phyloP scores from a whole-genome alignment of 805 yeast species.

The Hanseniaspora nectarophila region DNA sequence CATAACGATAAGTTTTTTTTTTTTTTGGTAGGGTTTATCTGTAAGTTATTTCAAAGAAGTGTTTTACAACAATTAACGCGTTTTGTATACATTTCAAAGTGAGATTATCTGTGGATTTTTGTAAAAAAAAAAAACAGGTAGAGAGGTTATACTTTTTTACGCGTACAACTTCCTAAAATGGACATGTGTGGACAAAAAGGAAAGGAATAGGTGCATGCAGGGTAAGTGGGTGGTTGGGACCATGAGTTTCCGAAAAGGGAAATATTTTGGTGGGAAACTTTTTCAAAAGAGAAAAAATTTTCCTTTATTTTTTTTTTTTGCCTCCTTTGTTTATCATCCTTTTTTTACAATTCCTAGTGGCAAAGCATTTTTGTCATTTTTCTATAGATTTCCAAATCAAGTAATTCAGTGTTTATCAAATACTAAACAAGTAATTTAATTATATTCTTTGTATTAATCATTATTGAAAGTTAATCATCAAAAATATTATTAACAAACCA shows the following conservation, averaged over 20 bases:
- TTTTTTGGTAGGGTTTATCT: no score
- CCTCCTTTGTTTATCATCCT: not conserved
- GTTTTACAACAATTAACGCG: no score
- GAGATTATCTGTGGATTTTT: no score
- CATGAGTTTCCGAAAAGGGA: conserved; percentile 1
- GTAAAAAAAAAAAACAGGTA: no score
- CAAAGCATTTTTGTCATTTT: no score
- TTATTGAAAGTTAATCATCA: not conserved
- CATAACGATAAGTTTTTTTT: no score
- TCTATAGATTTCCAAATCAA: not conserved
- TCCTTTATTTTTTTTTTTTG: no score
- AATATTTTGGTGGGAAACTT: not conserved
- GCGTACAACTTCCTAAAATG: conserved; percentile 1
- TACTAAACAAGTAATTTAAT: conserved; percentile 3
- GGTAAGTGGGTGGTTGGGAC: not conserved
- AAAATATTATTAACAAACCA: no score
- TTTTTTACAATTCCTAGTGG: not conserved
- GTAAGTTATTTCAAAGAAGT: no score
- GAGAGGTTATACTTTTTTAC: not conserved
- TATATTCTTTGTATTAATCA: not conserved
- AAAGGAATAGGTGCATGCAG: not conserved
- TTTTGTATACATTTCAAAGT: no score
- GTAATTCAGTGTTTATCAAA: conserved; percentile 4
- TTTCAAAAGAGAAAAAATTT: not conserved
- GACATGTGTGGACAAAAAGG: not conserved